Evolutionary conservation across 345 rosid species (phyloP), one percentile per base, ranked within the genome.

Genomic region (Citrus medica): DNA sequence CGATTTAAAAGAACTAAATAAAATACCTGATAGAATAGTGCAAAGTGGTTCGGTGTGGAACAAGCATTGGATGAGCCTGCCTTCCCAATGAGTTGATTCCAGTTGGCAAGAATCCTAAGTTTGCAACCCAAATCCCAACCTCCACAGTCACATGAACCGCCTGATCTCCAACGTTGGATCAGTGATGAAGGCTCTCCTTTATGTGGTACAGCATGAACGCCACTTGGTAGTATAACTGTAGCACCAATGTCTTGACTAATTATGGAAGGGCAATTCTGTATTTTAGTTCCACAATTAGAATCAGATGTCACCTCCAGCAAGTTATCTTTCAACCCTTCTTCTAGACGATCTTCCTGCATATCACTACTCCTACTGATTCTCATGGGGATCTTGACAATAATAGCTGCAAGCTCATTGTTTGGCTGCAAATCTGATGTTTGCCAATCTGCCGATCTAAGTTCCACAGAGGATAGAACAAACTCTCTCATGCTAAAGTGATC

Each of bases 61-160:
- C 83, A 81, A 65, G 85, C 80, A 71, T 77, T 83, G 73, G 85
- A 79, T 25, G 83, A 64, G 67, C 83, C 73, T 63, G 85, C 79
- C 40, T 64, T 84, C 79, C 71, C 79, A 58, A 7, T 27, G 59
- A 55, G 78, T 80, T 83, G 91, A 78, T 73, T 82, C 56, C 78
- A 70, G 77, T 86, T 89, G 22, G 84, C 79, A 59, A 93, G 91
- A 83, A 92, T 81, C 89, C 83, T 87, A 61, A 92, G 94, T 77
- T 89, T 84, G 84, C 98, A 96, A 28, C 95, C 95, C 81, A 91
- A 81, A 80, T 96, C 99, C 99, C 99, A 96, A 75, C 98, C 99
- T 78, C 98, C 99, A 78, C 99, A 96, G 78, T 96, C 98, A 74
- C 99, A 96, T 74, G 94, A 85, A 19, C 99, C 99, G 72, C 97